phyloP scores from a whole-genome alignment of 1,284 basidiomycete species.

The Volvariella volvacea region DNA sequence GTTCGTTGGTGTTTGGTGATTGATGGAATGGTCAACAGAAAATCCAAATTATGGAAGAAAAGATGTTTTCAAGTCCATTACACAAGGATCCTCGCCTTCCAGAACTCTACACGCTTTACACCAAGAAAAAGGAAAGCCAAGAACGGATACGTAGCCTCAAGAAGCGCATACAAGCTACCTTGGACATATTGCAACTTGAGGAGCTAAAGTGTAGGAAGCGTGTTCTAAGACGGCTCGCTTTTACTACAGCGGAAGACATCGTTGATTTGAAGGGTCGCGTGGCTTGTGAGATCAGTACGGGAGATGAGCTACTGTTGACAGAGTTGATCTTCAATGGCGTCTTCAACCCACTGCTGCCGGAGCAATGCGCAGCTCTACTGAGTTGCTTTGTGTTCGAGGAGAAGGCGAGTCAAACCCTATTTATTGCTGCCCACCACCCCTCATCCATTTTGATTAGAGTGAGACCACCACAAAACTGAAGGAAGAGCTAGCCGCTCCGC shows the following conservation, averaged over 20 bases:
- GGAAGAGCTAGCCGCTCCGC: constrained; percentile 88
- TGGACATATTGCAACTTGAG: constrained; percentile 93
- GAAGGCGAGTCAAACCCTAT: constrained; percentile 55
- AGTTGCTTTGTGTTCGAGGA: constrained; percentile 98
- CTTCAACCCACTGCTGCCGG: constrained; percentile 87
- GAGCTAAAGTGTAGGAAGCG: constrained; percentile 96
- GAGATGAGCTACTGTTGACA: constrained; percentile 93
- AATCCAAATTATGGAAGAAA: constrained; percentile 83
- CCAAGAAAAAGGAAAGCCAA: constrained; percentile 70
- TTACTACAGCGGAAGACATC: constrained; percentile 86
- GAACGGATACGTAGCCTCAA: constrained; percentile 71
- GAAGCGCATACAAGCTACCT: constrained; percentile 82
- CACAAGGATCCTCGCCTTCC: constrained; percentile 73
- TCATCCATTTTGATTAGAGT: constrained; percentile 46
- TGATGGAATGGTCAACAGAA: constrained; percentile 49
- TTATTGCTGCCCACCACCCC: constrained; percentile 3
- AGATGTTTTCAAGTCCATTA: constrained; percentile 70
- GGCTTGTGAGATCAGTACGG: constrained; percentile 97
- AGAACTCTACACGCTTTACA: constrained; percentile 75
- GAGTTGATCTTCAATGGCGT: constrained; percentile 97
- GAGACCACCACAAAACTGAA: constrained; percentile 83
- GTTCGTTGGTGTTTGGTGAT: not conserved
- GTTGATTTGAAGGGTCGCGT: constrained; percentile 98
- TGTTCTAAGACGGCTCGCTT: constrained; percentile 86
- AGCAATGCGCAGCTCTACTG: constrained; percentile 88